Base-by-base conservation (phyloP, 257 asterid species). In the Salvia splendens region DNA sequence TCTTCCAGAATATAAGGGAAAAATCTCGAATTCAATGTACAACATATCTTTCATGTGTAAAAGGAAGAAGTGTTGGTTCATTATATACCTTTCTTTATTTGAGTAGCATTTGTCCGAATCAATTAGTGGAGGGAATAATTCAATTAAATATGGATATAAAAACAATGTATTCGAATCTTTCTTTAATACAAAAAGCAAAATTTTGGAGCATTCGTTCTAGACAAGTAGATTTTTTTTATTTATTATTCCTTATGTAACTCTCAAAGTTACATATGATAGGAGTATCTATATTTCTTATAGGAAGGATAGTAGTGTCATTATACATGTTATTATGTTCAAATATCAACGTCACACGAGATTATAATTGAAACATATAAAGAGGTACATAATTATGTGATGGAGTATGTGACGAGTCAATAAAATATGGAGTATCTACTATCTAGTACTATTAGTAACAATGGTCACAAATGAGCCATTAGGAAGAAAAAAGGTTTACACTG, bases 141-240 rank as follows among this genome's bases (percentile, higher is more conserved):
- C 8, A 40, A 40, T 40, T 40, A 40, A 46, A 61, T 16, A 15
- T 46, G 3, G 17, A 35, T n/a, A 35, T n/a, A 53, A 67, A 55
- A 65, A 14, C 49, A 5, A 59, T 48, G 9, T 4, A 61, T n/a
- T 36, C 52, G 32, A 69, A 69, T 57, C 60, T 57, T 35, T 46
- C n/a, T 58, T 58, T 17, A 69, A 5, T 45, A 12, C 52, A 3
- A 51, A 70, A 71, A 52, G 75, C 33, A 2, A 43, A 53, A 41
- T 9, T 16, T 30, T 71, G 70, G 65, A 42, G 62, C 58, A 38
- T 61, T 50, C 65, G 28, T 62, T 71, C 17, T 3, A 54, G 65
- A 71, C 58, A 42, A 53, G 8, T 41, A 10, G 49, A 30, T 51
- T n/a, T 40, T 40, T 71, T 17, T 41, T 14, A 11, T 68, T 52